Conservation (phyloP, 257 asterid species). For the Misopates orontium region DNA sequence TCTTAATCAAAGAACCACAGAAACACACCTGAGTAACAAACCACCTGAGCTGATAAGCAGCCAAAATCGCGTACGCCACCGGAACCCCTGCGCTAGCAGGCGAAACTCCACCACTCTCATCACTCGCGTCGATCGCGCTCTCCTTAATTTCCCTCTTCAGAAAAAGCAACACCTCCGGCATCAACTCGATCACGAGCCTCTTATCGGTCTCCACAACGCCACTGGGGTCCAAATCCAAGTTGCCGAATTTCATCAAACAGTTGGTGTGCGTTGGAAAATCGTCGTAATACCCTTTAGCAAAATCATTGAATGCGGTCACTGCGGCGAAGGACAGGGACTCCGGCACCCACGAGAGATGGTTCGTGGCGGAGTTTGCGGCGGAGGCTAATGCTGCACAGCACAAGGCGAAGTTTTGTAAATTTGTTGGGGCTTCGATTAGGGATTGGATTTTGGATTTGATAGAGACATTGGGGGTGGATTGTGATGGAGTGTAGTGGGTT, state of each 20-base stretch:
- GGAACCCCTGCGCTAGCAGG: slow-evolving; percentile 86
- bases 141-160: slow-evolving; percentile 65
- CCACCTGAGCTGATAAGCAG: slow-evolving; percentile 89
- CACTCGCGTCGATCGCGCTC: slow-evolving; percentile 67
- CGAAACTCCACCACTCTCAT: slow-evolving; percentile 56
- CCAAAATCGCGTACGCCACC: slow-evolving; percentile 72
- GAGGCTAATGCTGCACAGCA: slow-evolving; percentile 80
- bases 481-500: slow-evolving; percentile 65
- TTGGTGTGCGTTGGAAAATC: slow-evolving; percentile 30
- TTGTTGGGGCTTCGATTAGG: slow-evolving; percentile 38
- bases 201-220: slow-evolving; percentile 46
- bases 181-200: slow-evolving; percentile 61
- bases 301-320: slow-evolving; percentile 45
- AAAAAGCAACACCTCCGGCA: slow-evolving; percentile 60
- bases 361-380: slow-evolving; percentile 50
- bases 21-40: slow-evolving; percentile 62
- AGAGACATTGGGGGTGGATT: slow-evolving; percentile 48
- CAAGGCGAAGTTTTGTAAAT: slow-evolving; percentile 52
- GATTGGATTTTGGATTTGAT: slow-evolving; percentile 63
- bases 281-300: slow-evolving; percentile 43
- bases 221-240: slow-evolving; percentile 54
- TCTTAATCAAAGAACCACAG: background rate
- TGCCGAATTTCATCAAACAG: slow-evolving; percentile 47
- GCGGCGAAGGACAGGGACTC: slow-evolving; percentile 48
- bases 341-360: slow-evolving; percentile 75